Percentiles rank a stretch among this genome's conserved stretches.
Conservation (phyloP, 1,284 basidiomycete species). For the Leucoagaricus sp. region DNA sequence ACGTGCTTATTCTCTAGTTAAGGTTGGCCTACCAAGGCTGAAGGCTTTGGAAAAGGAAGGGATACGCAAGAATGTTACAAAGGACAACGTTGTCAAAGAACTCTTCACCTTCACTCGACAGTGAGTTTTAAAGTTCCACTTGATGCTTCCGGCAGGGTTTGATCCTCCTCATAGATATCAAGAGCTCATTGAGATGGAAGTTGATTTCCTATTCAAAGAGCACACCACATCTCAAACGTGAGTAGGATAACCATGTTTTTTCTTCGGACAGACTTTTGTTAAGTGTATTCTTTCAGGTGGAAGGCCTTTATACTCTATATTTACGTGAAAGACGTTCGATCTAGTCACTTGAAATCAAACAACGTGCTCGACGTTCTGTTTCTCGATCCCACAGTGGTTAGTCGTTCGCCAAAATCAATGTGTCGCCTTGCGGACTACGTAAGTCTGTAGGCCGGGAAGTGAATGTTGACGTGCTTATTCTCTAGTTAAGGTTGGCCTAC, state of each 20-base stretch:
- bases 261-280: neutral
- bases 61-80: neutral
- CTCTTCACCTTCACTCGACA: slow-evolving; percentile 4
- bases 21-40: slow-evolving; percentile 7
- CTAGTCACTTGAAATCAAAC: neutral
- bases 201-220: neutral
- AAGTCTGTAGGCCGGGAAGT: too few species aligned
- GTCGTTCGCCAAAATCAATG: neutral
- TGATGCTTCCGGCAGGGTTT: neutral
- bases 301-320: neutral
- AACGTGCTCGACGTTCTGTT: neutral
- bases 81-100: slow-evolving; percentile 10
- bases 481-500: slow-evolving; percentile 3
- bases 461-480: neutral
- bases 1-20: neutral
- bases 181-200: slow-evolving; percentile 7
- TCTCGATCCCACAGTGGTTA: neutral
- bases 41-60: slow-evolving; percentile 3
- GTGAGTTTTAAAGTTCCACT: too few species aligned
- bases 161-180: too few species aligned
- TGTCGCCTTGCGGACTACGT: slow-evolving; percentile 3
- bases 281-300: neutral
- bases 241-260: neutral
- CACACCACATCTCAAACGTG: neutral
- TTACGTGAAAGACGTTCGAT: neutral